phyloP scores from a whole-genome alignment of 768 basidiomycete species.

The Lenzites betulinus region DNA sequence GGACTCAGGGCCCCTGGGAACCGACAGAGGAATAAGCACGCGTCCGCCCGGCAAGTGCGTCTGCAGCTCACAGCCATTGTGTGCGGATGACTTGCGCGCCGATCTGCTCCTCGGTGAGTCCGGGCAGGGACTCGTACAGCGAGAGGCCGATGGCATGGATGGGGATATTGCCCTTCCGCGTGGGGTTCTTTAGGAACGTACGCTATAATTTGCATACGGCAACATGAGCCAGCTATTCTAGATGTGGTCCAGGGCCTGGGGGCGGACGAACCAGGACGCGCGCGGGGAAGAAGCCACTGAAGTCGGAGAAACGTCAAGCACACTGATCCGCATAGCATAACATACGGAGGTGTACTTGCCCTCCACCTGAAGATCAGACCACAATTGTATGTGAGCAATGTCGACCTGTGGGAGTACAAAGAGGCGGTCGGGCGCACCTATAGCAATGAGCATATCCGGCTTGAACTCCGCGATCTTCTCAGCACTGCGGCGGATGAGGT shows the following conservation, averaged over 20 bases:
- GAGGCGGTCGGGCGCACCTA: constrained; percentile 49
- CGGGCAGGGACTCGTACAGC: constrained; percentile 88
- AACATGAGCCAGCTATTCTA: background rate
- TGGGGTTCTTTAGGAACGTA: constrained; percentile 77
- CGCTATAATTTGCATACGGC: constrained; percentile 45
- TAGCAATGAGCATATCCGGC: constrained; percentile 85
- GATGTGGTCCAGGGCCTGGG: background rate
- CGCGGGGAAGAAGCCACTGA: constrained; percentile 93
- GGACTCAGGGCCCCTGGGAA: constrained; percentile 59
- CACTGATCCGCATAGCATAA: constrained; percentile 10
- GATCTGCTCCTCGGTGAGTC: constrained; percentile 69
- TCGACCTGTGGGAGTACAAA: background rate
- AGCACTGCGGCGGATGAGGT: constrained; percentile 71
- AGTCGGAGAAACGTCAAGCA: constrained; percentile 18
- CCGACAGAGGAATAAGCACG: background rate
- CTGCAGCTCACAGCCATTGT: constrained; percentile 83
- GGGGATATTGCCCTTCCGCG: constrained; percentile 76
- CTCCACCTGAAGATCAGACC: constrained; percentile 59
- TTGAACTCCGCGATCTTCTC: constrained; percentile 76
- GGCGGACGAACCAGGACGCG: constrained; percentile 68
- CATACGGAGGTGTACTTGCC: constrained; percentile 51
- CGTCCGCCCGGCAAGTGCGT: background rate
- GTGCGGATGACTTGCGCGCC: constrained; percentile 89
- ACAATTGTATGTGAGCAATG: too few relatives aligned
- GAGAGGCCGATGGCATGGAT: constrained; percentile 97